These are phyloP conservation scores for Schizothecium vesticola DNA, from an alignment of 495 filamentous ascomycete genomes.

Conservation along the genomic window DNA sequence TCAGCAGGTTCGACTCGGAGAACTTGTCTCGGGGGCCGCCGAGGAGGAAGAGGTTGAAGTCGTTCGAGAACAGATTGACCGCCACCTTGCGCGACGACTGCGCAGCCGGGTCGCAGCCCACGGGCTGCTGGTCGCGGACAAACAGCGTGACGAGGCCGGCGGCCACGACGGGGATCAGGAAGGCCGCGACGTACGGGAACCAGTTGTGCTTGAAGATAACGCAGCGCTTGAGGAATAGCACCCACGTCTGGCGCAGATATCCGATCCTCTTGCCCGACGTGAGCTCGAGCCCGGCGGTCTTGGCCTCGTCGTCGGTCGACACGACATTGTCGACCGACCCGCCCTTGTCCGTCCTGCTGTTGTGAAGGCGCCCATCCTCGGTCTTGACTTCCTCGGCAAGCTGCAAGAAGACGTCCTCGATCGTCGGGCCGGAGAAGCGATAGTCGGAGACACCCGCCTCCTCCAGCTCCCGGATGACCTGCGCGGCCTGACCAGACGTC, in stretches of 20 bases:
- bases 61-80: conserved; percentile 29
- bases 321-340: conserved; percentile 20
- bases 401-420: conserved; percentile 82
- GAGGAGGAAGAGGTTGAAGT: conserved; percentile 44
- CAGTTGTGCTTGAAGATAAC: conserved; percentile 72
- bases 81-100: conserved; percentile 22
- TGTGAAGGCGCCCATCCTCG: conserved; percentile 24
- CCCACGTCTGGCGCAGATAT: conserved; percentile 58
- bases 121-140: conserved; percentile 49
- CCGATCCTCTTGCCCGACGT: conserved; percentile 61
- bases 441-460: conserved; percentile 58
- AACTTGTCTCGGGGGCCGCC: conserved; percentile 56
- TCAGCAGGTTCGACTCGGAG: conserved; percentile 32
- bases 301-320: conserved; percentile 17
- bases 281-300: conserved; percentile 48
- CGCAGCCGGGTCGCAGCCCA: conserved; percentile 54
- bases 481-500: conserved; percentile 55
- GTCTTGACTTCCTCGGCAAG: conserved; percentile 63
- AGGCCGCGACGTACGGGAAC: conserved; percentile 64
- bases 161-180: conserved; percentile 69
- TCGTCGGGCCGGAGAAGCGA: conserved; percentile 74
- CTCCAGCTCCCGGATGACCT: conserved; percentile 64
- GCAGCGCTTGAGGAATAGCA: conserved; percentile 70
- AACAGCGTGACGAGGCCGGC: conserved; percentile 71
- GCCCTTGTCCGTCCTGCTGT: conserved; percentile 17